Conservation (phyloP, 176 grass and related monocot species). For the Juncus effusus region DNA sequence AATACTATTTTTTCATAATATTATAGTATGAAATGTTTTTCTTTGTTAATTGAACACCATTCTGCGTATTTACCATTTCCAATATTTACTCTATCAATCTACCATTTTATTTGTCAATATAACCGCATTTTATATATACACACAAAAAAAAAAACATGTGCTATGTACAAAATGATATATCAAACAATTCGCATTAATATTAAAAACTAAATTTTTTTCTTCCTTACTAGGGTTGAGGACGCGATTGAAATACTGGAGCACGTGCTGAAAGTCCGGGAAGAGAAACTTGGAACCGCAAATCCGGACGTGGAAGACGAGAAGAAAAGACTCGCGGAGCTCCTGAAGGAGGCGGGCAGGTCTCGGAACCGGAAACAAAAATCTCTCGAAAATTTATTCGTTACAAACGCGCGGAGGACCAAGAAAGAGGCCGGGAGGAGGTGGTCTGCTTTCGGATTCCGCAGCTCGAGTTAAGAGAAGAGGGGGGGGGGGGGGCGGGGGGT, state of each 20-base stretch:
- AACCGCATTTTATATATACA: no score
- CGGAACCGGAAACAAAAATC: conserved; percentile 85
- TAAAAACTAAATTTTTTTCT: background rate
- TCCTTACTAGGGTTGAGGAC: conserved; percentile 63
- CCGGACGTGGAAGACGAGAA: conserved; percentile 94
- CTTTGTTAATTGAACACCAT: no score
- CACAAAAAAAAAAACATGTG: no score
- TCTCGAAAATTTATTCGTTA: conserved; percentile 61
- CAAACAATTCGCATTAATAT: no score
- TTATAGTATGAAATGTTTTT: background rate
- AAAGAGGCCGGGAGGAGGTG: conserved; percentile 76
- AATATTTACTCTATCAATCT: no score
- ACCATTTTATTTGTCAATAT: no score
- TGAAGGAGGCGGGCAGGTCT: conserved; percentile 76
- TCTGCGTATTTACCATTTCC: no score
- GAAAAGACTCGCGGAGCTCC: conserved; percentile 64
- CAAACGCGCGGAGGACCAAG: conserved; percentile 46
- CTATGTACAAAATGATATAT: no score
- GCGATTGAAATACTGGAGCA: conserved; percentile 92
- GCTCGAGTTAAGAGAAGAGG: conserved; percentile 30
- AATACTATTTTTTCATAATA: conserved; percentile 1
- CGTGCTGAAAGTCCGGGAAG: conserved; percentile 85
- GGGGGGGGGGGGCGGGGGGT: background rate
- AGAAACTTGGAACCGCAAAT: conserved; percentile 91
- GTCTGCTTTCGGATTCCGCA: conserved; percentile 87